Conservation (phyloP, 1,284 basidiomycete species). For the Cryptococcus maquisensis region DNA sequence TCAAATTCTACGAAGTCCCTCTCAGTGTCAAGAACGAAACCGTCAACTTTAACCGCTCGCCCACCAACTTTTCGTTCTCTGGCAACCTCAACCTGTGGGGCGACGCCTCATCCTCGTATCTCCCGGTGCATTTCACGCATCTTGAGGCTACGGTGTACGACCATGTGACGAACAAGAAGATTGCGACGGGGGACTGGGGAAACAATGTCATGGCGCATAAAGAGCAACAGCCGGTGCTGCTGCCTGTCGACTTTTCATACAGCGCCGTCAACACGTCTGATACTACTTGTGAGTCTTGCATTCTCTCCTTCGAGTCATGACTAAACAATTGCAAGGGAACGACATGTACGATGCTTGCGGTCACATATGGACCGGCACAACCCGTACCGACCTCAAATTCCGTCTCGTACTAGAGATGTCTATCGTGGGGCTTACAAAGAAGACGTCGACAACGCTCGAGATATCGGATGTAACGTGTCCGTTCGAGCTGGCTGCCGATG, state of each 20-base stretch:
- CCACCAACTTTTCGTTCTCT: conserved; percentile 81
- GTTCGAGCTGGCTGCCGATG: conserved; percentile 56
- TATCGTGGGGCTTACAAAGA: conserved; percentile 64
- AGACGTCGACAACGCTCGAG: conserved; percentile 56
- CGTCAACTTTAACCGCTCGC: conserved; percentile 60
- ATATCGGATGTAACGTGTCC: conserved; percentile 68
- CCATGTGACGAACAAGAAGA: conserved; percentile 57
- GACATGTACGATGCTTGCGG: conserved; percentile 77
- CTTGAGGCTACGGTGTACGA: conserved; percentile 60
- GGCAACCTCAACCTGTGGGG: conserved; percentile 64
- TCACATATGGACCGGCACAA: conserved; percentile 56
- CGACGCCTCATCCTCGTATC: conserved; percentile 64
- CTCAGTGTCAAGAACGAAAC: conserved; percentile 60
- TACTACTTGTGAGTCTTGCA: conserved; percentile 62
- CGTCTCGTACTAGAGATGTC: conserved; percentile 63
- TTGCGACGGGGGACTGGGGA: conserved; percentile 63
- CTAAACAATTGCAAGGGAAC: too few relatives aligned
- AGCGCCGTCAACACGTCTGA: conserved; percentile 73
- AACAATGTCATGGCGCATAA: conserved; percentile 61
- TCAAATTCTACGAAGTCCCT: conserved; percentile 61
- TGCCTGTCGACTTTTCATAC: conserved; percentile 78
- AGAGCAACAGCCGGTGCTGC: conserved; percentile 56
- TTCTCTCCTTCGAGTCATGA: too few relatives aligned
- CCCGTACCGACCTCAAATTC: conserved; percentile 65
- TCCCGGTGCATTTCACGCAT: conserved; percentile 67